Evolutionary conservation across 768 basidiomycete genomes (phyloP).

Genomic region (Naganishia vaughanmartiniae): DNA sequence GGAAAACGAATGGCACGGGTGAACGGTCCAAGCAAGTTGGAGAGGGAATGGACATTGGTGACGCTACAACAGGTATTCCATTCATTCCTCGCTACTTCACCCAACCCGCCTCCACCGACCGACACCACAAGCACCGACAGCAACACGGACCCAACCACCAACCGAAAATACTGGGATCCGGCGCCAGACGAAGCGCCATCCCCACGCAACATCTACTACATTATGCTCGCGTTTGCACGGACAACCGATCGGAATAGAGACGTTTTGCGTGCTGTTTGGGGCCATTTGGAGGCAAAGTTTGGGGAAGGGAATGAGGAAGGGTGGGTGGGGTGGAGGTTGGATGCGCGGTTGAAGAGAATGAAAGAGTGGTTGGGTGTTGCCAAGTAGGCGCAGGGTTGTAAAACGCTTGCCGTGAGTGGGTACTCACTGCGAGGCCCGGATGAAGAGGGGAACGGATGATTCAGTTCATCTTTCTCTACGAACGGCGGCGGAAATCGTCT

Average conservation of each 20-base stretch:
- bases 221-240: conserved; percentile 41
- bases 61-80: conserved; percentile 36
- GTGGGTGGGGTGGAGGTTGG: conserved; percentile 42
- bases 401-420: too few species aligned
- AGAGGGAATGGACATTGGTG: conserved; percentile 34
- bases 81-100: conserved; percentile 35
- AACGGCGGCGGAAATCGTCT: too few species aligned
- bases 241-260: conserved; percentile 36
- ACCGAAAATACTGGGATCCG: conserved; percentile 9
- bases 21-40: not conserved
- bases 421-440: too few species aligned
- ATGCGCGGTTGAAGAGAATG: conserved; percentile 39
- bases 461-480: too few species aligned
- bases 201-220: conserved; percentile 35
- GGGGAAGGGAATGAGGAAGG: conserved; percentile 39
- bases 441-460: too few species aligned
- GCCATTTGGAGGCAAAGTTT: conserved; percentile 42
- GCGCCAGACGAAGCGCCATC: conserved; percentile 30
- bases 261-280: conserved; percentile 37
- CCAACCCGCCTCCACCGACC: not conserved
- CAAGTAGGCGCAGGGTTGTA: too few species aligned
- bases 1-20: not conserved
- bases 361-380: conserved; percentile 25
- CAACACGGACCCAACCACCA: not conserved
- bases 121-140: not conserved